Percentiles rank a stretch among this genome's conserved stretches.
These are phyloP conservation scores for Trichoderma sp. DNA, from an alignment of 2,329 filamentous ascomycete genomes.

Conservation along the genomic window DNA sequence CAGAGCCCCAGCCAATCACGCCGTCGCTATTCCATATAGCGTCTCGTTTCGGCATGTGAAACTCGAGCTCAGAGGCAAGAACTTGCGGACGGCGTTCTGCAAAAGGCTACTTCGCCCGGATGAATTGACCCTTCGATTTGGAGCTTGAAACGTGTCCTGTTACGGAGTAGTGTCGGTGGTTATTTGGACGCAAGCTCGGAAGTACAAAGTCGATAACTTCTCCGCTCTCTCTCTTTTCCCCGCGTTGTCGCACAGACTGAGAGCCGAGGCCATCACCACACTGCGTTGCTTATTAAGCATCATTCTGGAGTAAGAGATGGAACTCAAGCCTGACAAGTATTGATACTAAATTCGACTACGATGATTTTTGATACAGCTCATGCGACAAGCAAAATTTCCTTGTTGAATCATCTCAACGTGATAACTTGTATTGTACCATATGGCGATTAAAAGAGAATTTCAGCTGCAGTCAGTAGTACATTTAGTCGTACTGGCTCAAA, in stretches of 20 bases:
- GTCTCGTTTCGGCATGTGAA: conserved; percentile 12
- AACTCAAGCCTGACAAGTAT: not conserved
- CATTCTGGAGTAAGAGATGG: not conserved
- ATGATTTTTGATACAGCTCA: not conserved
- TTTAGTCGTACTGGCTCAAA: not conserved
- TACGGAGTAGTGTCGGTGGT: not conserved
- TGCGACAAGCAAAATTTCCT: not conserved
- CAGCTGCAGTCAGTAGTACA: not conserved
- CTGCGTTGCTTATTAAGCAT: not conserved
- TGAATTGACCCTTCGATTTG: not conserved
- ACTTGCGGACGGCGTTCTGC: not conserved
- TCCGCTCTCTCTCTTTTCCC: not conserved
- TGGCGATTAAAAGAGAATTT: not conserved
- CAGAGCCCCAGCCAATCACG: not conserved
- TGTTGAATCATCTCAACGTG: not conserved
- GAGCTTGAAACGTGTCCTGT: not conserved
- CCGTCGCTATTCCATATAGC: not conserved
- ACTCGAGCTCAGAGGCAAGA: not conserved
- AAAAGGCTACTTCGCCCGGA: not conserved
- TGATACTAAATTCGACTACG: not conserved
- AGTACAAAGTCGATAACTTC: not conserved
- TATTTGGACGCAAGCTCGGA: not conserved
- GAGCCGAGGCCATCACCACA: not conserved
- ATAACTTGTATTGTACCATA: not conserved
- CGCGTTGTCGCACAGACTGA: not conserved